phyloP scores from a whole-genome alignment of 2,329 filamentous ascomycete genomes.

The Penicillium sp. region DNA sequence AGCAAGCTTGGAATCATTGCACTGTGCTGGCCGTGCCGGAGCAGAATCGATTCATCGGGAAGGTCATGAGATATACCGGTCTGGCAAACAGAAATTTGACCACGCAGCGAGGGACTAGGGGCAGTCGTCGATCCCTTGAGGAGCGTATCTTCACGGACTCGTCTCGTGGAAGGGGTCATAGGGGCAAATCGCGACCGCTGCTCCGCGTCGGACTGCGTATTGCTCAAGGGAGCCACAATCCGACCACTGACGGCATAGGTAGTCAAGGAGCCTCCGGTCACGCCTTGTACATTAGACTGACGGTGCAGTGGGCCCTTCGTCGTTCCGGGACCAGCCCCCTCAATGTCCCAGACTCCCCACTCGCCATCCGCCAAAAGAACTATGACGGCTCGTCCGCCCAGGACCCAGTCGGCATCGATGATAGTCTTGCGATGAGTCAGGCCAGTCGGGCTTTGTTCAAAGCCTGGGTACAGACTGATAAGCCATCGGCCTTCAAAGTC shows the following conservation, averaged over 20 bases:
- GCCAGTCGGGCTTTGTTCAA: constrained; percentile 36
- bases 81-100: constrained; percentile 45
- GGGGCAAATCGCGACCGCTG: constrained; percentile 46
- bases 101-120: constrained; percentile 37
- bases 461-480: constrained; percentile 47
- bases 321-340: constrained; percentile 46
- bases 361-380: constrained; percentile 50
- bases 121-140: constrained; percentile 41
- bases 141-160: constrained; percentile 48
- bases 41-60: constrained; percentile 47
- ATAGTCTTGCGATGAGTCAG: constrained; percentile 44
- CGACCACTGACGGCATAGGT: constrained; percentile 47
- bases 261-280: constrained; percentile 44
- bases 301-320: constrained; percentile 42
- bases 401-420: constrained; percentile 50
- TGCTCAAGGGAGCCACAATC: constrained; percentile 35
- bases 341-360: constrained; percentile 54
- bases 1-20: constrained; percentile 47
- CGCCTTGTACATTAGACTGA: constrained; percentile 42
- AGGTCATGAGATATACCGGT: constrained; percentile 38
- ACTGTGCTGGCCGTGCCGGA: constrained; percentile 47
- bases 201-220: constrained; percentile 30
- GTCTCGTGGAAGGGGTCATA: constrained; percentile 52
- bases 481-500: constrained; percentile 47
- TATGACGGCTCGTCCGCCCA: constrained; percentile 48